Conservation (phyloP, 1,284 basidiomycete genomes). For the Microbotryum lychnidis-dioicae region DNA sequence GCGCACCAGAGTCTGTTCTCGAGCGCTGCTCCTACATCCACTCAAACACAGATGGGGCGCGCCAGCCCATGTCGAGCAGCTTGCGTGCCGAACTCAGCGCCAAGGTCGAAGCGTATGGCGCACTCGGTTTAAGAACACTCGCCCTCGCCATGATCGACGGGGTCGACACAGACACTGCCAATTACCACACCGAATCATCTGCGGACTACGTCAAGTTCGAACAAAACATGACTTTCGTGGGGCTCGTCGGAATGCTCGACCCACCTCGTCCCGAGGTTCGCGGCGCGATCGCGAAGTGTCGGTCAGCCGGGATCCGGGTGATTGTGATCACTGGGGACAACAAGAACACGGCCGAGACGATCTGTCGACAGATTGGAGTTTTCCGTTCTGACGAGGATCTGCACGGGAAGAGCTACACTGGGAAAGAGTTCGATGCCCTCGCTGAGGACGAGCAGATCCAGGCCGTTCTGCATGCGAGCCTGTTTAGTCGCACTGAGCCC, state of each 20-base stretch:
- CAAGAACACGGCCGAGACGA: slow-evolving; percentile 94
- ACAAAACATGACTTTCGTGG: slow-evolving; percentile 82
- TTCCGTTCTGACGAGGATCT: slow-evolving; percentile 56
- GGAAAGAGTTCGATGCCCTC: slow-evolving; percentile 79
- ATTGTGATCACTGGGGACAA: slow-evolving; percentile 99
- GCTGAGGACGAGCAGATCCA: slow-evolving; percentile 67
- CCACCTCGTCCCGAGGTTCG: slow-evolving; percentile 92
- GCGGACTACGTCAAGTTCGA: slow-evolving; percentile 83
- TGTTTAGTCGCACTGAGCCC: slow-evolving; percentile 92
- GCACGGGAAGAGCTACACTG: slow-evolving; percentile 87
- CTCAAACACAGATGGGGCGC: slow-evolving; percentile 4
- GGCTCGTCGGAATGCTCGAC: slow-evolving; percentile 94
- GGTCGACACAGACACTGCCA: slow-evolving; percentile 62
- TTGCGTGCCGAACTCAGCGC: slow-evolving; percentile 54
- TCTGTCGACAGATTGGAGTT: slow-evolving; percentile 91
- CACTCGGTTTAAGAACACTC: slow-evolving; percentile 76
- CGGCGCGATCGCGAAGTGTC: slow-evolving; percentile 79
- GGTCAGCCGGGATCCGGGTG: slow-evolving; percentile 86
- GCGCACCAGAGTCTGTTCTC: slow-evolving; percentile 89
- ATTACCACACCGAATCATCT: slow-evolving; percentile 69
- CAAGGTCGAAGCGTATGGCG: slow-evolving; percentile 64
- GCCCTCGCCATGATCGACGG: slow-evolving; percentile 81
- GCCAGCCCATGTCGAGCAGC: slow-evolving; percentile 52
- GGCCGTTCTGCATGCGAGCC: slow-evolving; percentile 74
- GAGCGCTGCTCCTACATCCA: slow-evolving; percentile 59